Evolutionary conservation across 116 monocot species (phyloP).

Genomic region (Posidonia oceanica): DNA sequence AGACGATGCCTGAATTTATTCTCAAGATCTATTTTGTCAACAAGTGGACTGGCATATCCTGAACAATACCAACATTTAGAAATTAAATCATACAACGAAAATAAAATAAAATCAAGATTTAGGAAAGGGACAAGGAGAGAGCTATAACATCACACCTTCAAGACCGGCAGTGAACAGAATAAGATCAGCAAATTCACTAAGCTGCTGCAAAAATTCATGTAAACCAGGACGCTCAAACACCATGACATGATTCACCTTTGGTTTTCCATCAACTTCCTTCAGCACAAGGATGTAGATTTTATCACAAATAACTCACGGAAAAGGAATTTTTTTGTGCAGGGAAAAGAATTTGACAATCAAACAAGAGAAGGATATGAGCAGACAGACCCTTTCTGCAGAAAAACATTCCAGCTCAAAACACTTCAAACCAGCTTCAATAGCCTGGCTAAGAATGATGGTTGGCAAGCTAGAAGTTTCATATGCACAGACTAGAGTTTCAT

Average conservation of each 20-base stretch:
- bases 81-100: not conserved
- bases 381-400: slow-evolving; percentile 57
- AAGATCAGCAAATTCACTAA: slow-evolving; percentile 86
- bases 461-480: slow-evolving; percentile 87
- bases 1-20: slow-evolving; percentile 64
- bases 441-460: slow-evolving; percentile 54
- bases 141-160: slow-evolving; percentile 48
- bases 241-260: slow-evolving; percentile 85
- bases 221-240: slow-evolving; percentile 92
- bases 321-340: not conserved
- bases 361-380: not conserved
- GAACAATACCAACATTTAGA: slow-evolving; percentile 11
- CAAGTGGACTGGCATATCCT: slow-evolving; percentile 96
- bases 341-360: not conserved
- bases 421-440: slow-evolving; percentile 74
- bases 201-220: slow-evolving; percentile 70
- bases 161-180: slow-evolving; percentile 96
- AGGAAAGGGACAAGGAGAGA: not conserved
- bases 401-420: slow-evolving; percentile 92
- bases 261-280: slow-evolving; percentile 78
- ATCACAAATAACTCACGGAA: not conserved
- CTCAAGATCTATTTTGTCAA: slow-evolving; percentile 80
- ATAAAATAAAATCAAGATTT: not conserved
- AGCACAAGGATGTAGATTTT: not conserved
- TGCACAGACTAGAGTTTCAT: slow-evolving; percentile 97